A percentile compares a stretch with the other conserved stretches of the same genome.
Conservation (phyloP, 345 rosid species). For the Hypericum perforatum region DNA sequence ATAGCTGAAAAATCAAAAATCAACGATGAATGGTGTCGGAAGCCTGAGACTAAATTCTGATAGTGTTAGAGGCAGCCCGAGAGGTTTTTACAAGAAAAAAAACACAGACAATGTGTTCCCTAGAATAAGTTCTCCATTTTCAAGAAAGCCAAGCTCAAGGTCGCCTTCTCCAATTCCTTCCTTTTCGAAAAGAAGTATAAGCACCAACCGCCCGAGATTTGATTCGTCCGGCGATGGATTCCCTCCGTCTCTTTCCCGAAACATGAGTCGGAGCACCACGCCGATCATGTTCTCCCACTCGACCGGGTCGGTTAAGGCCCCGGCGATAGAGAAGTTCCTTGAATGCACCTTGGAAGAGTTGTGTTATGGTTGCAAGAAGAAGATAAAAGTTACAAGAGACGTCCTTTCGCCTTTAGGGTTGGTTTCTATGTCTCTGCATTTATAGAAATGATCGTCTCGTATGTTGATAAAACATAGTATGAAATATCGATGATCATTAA, state of each 20-base stretch:
- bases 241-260: constrained; percentile 23
- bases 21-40: neutral
- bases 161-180: constrained; percentile 10
- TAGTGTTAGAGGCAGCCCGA: neutral
- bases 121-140: neutral
- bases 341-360: constrained; percentile 83
- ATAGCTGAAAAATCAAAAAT: too few relatives aligned
- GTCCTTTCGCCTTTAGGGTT: constrained; percentile 54
- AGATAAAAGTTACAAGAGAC: constrained; percentile 68
- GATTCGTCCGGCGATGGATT: constrained; percentile 12
- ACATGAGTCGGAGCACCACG: constrained; percentile 12
- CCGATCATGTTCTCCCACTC: constrained; percentile 79
- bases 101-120: neutral
- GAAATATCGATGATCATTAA: too few relatives aligned
- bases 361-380: constrained; percentile 67
- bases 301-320: constrained; percentile 43
- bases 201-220: too few relatives aligned
- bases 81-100: neutral
- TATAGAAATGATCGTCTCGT: neutral
- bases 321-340: constrained; percentile 44
- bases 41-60: neutral
- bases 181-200: too few relatives aligned
- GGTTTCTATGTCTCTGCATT: constrained; percentile 6
- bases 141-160: constrained; percentile 12
- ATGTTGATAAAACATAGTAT: too few relatives aligned